Evolutionary conservation across 805 yeast genomes (phyloP).

Genomic region (Tetrapisispora nanseiensis): DNA sequence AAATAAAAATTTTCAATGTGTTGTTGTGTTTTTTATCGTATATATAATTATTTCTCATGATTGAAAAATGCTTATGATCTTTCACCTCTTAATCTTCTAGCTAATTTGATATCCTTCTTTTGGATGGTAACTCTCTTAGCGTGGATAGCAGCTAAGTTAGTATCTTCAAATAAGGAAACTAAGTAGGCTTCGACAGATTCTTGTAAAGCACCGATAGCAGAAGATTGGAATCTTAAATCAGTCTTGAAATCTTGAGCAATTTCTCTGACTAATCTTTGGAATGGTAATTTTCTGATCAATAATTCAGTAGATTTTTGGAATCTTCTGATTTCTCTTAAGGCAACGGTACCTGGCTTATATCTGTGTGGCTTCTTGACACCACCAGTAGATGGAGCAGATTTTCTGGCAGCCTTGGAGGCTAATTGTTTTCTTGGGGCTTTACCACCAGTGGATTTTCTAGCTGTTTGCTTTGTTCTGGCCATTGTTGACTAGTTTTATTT

Average conservation of each 20-base stretch:
- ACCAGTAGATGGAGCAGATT: conserved; percentile 84
- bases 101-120: conserved; percentile 96
- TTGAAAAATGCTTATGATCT: conserved; percentile 45
- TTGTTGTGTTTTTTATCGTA: not conserved
- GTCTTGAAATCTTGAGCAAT: conserved; percentile 91
- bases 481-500: conserved; percentile 29
- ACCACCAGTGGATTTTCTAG: conserved; percentile 94
- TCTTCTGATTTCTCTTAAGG: conserved; percentile 93
- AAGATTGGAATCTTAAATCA: conserved; percentile 91
- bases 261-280: conserved; percentile 94
- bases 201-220: conserved; percentile 95
- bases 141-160: conserved; percentile 96
- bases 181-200: conserved; percentile 98
- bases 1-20: not conserved
- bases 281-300: conserved; percentile 90
- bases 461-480: conserved; percentile 94
- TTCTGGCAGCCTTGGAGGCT: conserved; percentile 89
- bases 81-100: conserved; percentile 97
- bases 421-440: conserved; percentile 91
- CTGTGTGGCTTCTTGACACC: conserved; percentile 94
- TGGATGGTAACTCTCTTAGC: conserved; percentile 98
- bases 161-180: conserved; percentile 93
- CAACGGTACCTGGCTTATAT: conserved; percentile 96
- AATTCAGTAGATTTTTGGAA: conserved; percentile 94
- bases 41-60: not conserved